These are phyloP conservation scores for Suaeda aralocaspica DNA, from an alignment of 148 eudicot genomes.

Conservation along the genomic window DNA sequence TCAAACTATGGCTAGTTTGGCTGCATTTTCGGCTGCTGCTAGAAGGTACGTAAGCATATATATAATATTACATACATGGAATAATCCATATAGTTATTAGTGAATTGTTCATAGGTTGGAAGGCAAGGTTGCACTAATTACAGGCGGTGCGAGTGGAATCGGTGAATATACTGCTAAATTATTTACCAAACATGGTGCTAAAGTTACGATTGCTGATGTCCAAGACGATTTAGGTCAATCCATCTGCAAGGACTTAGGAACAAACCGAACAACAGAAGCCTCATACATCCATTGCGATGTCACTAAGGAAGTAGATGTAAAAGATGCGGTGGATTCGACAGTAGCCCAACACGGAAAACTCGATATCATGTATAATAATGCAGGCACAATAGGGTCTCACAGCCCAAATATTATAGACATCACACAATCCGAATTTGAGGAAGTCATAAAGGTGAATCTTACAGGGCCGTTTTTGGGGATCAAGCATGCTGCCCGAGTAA, in stretches of 20 bases:
- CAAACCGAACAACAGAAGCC: constrained; percentile 30
- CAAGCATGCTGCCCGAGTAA: constrained; percentile 61
- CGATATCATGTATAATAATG: constrained; percentile 58
- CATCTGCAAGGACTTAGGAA: constrained; percentile 32
- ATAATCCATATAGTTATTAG: too few relatives aligned
- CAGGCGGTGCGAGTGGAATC: constrained; percentile 67
- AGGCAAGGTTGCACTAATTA: constrained; percentile 68
- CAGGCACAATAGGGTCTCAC: constrained; percentile 29
- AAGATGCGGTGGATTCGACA: constrained; percentile 42
- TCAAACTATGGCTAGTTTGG: too few relatives aligned
- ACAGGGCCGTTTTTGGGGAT: constrained; percentile 50
- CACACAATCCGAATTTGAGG: constrained; percentile 33
- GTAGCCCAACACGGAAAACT: constrained; percentile 45
- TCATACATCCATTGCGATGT: constrained; percentile 57
- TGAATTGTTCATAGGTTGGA: constrained; percentile 19
- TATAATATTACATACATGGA: too few relatives aligned
- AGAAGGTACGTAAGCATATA: too few relatives aligned
- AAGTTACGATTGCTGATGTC: constrained; percentile 53
- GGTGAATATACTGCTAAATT: constrained; percentile 47
- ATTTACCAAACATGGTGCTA: constrained; percentile 59
- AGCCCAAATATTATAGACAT: constrained; percentile 28
- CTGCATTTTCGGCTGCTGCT: too few relatives aligned
- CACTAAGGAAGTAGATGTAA: constrained; percentile 36
- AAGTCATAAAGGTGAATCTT: constrained; percentile 31
- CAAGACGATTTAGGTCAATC: constrained; percentile 42